Evolutionary conservation across 345 rosid genomes (phyloP).

Genomic region (Pugionium dolabratum): DNA sequence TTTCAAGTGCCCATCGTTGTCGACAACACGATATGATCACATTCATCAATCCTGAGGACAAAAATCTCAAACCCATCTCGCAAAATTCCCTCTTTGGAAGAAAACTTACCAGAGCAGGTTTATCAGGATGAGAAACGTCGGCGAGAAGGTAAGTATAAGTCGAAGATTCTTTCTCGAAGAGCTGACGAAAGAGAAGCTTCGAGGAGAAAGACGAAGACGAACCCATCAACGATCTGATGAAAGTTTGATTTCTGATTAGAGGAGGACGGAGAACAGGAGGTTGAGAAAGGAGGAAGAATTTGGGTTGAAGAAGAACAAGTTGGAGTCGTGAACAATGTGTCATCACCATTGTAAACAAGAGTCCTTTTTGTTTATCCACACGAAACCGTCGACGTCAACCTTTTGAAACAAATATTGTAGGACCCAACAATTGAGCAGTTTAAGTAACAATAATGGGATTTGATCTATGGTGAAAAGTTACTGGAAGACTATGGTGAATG

Average conservation of each 20-base stretch:
- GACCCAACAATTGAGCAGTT: neutral
- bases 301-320: slow-evolving; percentile 22
- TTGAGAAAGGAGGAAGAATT: neutral
- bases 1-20: neutral
- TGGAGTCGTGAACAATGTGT: slow-evolving; percentile 20
- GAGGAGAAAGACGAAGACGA: slow-evolving; percentile 41
- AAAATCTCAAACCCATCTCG: slow-evolving; percentile 14
- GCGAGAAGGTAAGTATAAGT: slow-evolving; percentile 93
- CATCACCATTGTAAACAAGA: slow-evolving; percentile 13
- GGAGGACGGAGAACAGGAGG: slow-evolving; percentile 6
- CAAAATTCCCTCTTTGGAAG: slow-evolving; percentile 10
- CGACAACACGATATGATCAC: neutral
- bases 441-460: neutral
- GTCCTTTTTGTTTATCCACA: neutral
- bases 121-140: slow-evolving; percentile 73
- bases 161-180: slow-evolving; percentile 87
- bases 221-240: slow-evolving; percentile 40
- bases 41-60: neutral
- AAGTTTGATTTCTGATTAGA: slow-evolving; percentile 1
- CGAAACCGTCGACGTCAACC: slow-evolving; percentile 19
- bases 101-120: slow-evolving; percentile 73
- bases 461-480: neutral
- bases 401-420: neutral
- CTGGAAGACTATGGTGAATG: too few species aligned
- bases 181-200: slow-evolving; percentile 79